Conservation (phyloP, 352 stramenopile genomes). For the Phytophthora sansomeana region DNA sequence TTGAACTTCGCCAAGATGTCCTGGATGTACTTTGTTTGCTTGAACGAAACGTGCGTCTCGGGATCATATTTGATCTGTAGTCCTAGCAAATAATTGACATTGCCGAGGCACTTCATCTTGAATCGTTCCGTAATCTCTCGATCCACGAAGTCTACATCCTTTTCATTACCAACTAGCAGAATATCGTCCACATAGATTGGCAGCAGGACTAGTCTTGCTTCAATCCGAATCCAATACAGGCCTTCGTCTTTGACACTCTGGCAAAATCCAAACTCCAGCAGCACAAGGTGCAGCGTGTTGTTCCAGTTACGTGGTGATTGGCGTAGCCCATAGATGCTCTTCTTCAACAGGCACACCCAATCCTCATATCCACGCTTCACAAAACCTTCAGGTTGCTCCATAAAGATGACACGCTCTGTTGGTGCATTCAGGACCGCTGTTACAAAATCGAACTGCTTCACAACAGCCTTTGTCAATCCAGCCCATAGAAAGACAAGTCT, state of each 20-base stretch:
- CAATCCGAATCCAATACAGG: slow-evolving; percentile 14
- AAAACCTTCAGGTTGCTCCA: neutral
- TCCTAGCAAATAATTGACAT: slow-evolving; percentile 16
- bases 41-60: slow-evolving; percentile 11
- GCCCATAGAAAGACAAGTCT: slow-evolving; percentile 14
- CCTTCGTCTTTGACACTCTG: slow-evolving; percentile 6
- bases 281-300: neutral
- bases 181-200: slow-evolving; percentile 18
- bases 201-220: neutral
- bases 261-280: slow-evolving; percentile 4
- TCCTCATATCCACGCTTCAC: neutral
- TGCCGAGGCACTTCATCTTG: slow-evolving; percentile 11
- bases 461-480: neutral
- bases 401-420: neutral
- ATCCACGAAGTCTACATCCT: slow-evolving; percentile 9
- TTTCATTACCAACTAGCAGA: slow-evolving; percentile 4
- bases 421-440: neutral
- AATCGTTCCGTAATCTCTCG: slow-evolving; percentile 1
- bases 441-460: slow-evolving; percentile 1
- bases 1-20: slow-evolving; percentile 18
- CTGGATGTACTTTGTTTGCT: slow-evolving; percentile 27
- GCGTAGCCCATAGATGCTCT: neutral
- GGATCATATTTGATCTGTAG: slow-evolving; percentile 14
- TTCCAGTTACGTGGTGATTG: neutral
- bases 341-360: neutral